These are phyloP conservation scores for Diversispora epigaea DNA, from an alignment of 192 early-diverging fungal genomes.

Conservation along the genomic window DNA sequence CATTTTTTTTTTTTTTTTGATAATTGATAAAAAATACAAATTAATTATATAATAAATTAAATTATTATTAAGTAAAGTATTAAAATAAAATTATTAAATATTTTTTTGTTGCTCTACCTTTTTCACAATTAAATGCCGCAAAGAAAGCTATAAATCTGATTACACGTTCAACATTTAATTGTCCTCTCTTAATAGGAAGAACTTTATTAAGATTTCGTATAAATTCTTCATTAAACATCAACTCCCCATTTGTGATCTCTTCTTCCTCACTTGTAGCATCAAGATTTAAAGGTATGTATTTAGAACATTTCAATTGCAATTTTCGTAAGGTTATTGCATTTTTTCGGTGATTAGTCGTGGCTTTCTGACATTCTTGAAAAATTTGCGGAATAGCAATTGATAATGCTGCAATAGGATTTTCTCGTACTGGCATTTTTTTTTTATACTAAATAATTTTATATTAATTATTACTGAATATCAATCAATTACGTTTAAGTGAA, in stretches of 20 bases:
- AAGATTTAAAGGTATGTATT: neutral
- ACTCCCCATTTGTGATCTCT: conserved; percentile 49
- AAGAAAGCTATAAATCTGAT: conserved; percentile 75
- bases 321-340: conserved; percentile 73
- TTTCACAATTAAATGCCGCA: conserved; percentile 67
- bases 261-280: neutral
- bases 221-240: conserved; percentile 72
- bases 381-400: conserved; percentile 35
- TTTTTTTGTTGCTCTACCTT: conserved; percentile 40
- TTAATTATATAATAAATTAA: too few relatives aligned
- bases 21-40: too few relatives aligned
- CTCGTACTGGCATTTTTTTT: too few relatives aligned
- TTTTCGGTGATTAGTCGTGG: conserved; percentile 66
- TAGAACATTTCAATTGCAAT: conserved; percentile 60
- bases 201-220: conserved; percentile 79
- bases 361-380: conserved; percentile 74
- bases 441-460: too few relatives aligned
- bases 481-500: too few relatives aligned
- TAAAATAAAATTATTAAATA: too few relatives aligned
- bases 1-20: too few relatives aligned
- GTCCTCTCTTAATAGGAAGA: conserved; percentile 71
- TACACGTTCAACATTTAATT: conserved; percentile 67
- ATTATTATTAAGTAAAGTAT: too few relatives aligned
- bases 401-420: too few relatives aligned
- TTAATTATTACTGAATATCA: too few relatives aligned